phyloP scores from a whole-genome alignment of 2,329 filamentous ascomycete genomes.

The Fusarium protoensiforme region DNA sequence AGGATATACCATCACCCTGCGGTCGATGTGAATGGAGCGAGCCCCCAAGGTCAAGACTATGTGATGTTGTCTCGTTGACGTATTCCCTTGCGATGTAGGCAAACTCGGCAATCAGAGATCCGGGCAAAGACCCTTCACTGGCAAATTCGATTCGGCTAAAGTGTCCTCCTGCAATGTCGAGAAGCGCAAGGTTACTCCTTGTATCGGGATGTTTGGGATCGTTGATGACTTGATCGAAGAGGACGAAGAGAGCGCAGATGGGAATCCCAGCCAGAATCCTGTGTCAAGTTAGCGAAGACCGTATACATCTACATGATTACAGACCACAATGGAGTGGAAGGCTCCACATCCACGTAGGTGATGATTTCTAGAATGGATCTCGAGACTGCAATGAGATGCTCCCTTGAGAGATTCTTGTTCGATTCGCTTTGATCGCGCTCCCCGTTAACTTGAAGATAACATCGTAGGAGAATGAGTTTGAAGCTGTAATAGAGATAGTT shows the following conservation, averaged over 20 bases:
- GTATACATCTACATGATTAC: accelerated
- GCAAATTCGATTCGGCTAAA: conserved; percentile 36
- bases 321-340: conserved; percentile 36
- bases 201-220: conserved; percentile 24
- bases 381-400: conserved; percentile 22
- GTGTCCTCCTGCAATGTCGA: conserved; percentile 36
- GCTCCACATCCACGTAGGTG: conserved; percentile 35
- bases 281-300: not conserved
- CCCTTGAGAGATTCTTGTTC: not conserved
- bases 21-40: not conserved
- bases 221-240: conserved; percentile 37
- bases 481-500: conserved; percentile 37
- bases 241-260: conserved; percentile 31
- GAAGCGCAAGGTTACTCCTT: conserved; percentile 27
- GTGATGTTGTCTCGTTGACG: conserved; percentile 22
- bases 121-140: conserved; percentile 23
- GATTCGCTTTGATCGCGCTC: not conserved
- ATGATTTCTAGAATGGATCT: conserved; percentile 31
- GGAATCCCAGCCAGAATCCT: conserved; percentile 37
- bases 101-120: conserved; percentile 33
- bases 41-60: not conserved
- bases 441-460: conserved; percentile 13
- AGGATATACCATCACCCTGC: accelerated
- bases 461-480: conserved; percentile 21
- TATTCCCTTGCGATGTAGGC: conserved; percentile 37